Base-by-base conservation (phyloP, 2,329 filamentous ascomycete species). In the Fusarium subtropicale region DNA sequence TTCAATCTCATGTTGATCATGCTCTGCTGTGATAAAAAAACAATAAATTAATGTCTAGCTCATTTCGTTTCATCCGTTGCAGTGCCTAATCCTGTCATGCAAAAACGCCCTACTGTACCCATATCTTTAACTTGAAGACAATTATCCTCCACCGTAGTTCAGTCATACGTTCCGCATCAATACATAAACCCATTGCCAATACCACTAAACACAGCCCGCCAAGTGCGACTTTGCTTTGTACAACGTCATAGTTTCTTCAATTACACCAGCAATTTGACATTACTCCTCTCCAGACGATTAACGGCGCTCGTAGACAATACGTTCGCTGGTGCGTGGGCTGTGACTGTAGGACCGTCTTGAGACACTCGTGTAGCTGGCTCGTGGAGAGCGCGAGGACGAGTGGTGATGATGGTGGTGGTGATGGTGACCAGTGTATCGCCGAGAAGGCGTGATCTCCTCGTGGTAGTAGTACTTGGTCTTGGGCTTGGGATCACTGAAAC, bases 391-490 rank as follows among this genome's bases (percentile, higher is more conserved):
- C 47, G 70, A 71, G 57, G 72, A 71, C 59, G 75, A 74, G 48
- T 77, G 75, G 48, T 79, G 74, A 45, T 77, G 75, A 44, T 79
- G 78, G 46, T 79, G 75, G 47, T 79, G 76, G 59, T 79, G 77
- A 34, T 79, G 75, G 65, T 79, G 77, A 44, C 78, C 74, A 54
- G 77, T 75, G 66, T 73, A 74, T 50, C 81, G 79, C 41, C 83
- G 79, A 60, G 81, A 79, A 44, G 85, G 85, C 47, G 85, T 80
- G 68, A 83, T 80, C 69, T 87, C 85, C 78, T 87, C 83, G 74
- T 82, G 82, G 76, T 87, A 86, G 79, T 87, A 87, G 79, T 87
- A 86, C 47, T 81, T 81, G 41, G 80, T 82, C 31, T 75, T 77
- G 56, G 82, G 81, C 24, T 76, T 77, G 55, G 82, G 81, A 61